These are phyloP conservation scores for Phaeosphaeriaceae sp. DNA, from an alignment of 2,329 filamentous ascomycete species.

Conservation along the genomic window DNA sequence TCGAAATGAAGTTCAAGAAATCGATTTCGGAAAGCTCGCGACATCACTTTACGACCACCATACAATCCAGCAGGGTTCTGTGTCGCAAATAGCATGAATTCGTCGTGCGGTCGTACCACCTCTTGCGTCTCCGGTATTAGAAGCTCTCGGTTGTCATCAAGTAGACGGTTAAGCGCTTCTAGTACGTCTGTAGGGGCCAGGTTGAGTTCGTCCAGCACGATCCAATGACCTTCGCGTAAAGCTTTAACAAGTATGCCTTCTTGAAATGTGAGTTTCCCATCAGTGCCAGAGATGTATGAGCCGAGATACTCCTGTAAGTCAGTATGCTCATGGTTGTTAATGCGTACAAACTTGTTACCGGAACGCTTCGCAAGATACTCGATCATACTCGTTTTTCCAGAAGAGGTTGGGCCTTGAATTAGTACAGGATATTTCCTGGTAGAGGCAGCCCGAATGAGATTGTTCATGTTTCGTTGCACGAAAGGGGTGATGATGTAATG, in stretches of 20 bases:
- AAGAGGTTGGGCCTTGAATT: slow-evolving; percentile 94
- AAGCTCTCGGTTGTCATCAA: slow-evolving; percentile 96
- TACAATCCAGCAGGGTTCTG: slow-evolving; percentile 97
- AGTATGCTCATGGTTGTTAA: slow-evolving; percentile 99
- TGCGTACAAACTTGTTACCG: slow-evolving; percentile 95
- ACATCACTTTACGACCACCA: slow-evolving; percentile 90
- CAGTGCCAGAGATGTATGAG: slow-evolving; percentile 84
- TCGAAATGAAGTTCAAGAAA: slow-evolving; percentile 98
- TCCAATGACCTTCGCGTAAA: slow-evolving; percentile 93
- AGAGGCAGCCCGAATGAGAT: slow-evolving; percentile 90
- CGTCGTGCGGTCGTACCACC: slow-evolving; percentile 85
- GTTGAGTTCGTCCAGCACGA: slow-evolving; percentile 96
- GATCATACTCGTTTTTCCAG: slow-evolving; percentile 99
- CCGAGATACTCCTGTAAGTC: slow-evolving; percentile 97
- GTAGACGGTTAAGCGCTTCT: slow-evolving; percentile 90
- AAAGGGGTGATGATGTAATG: slow-evolving; percentile 98
- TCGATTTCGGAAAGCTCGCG: slow-evolving; percentile 92
- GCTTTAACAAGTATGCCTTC: slow-evolving; percentile 94
- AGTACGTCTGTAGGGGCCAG: slow-evolving; percentile 95
- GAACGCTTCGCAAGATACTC: slow-evolving; percentile 97
- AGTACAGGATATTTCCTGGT: slow-evolving; percentile 91
- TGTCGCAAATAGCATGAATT: slow-evolving; percentile 97
- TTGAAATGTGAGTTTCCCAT: slow-evolving; percentile 87
- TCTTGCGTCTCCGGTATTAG: slow-evolving; percentile 97
- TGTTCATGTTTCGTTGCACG: slow-evolving; percentile 91